These are phyloP conservation scores for Physaria fendleri DNA, from an alignment of 345 rosid species.

Conservation along the genomic window DNA sequence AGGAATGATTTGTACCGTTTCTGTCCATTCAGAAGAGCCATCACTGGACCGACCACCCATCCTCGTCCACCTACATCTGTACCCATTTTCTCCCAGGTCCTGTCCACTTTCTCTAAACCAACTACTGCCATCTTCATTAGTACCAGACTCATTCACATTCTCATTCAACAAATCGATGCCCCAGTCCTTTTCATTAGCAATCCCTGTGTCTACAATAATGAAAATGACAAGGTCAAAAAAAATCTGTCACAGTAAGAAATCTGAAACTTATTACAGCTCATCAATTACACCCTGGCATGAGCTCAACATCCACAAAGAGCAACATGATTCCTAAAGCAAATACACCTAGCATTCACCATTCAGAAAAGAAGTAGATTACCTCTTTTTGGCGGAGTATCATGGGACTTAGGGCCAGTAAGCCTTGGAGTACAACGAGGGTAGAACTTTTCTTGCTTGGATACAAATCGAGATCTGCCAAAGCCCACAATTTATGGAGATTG, in stretches of 20 bases:
- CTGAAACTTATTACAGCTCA: neutral
- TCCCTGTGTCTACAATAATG: slow-evolving; percentile 74
- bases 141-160: slow-evolving; percentile 74
- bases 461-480: slow-evolving; percentile 50
- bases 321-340: neutral
- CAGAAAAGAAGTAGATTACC: slow-evolving; percentile 45
- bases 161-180: slow-evolving; percentile 80
- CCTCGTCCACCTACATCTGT: slow-evolving; percentile 91
- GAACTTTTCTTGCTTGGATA: slow-evolving; percentile 70
- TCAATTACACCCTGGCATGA: neutral
- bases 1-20: slow-evolving; percentile 51
- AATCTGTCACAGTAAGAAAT: too few species aligned
- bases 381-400: slow-evolving; percentile 89
- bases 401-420: slow-evolving; percentile 84
- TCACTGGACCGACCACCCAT: slow-evolving; percentile 91
- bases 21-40: slow-evolving; percentile 87
- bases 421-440: slow-evolving; percentile 77
- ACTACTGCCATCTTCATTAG: slow-evolving; percentile 84
- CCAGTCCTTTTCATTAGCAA: slow-evolving; percentile 99
- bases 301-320: neutral
- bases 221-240: neutral
- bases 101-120: slow-evolving; percentile 93
- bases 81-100: slow-evolving; percentile 79
- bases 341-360: too few species aligned
- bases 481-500: neutral